Evolutionary conservation across 2,329 filamentous ascomycete genomes (phyloP).

Genomic region (Aspergillus uvarum): DNA sequence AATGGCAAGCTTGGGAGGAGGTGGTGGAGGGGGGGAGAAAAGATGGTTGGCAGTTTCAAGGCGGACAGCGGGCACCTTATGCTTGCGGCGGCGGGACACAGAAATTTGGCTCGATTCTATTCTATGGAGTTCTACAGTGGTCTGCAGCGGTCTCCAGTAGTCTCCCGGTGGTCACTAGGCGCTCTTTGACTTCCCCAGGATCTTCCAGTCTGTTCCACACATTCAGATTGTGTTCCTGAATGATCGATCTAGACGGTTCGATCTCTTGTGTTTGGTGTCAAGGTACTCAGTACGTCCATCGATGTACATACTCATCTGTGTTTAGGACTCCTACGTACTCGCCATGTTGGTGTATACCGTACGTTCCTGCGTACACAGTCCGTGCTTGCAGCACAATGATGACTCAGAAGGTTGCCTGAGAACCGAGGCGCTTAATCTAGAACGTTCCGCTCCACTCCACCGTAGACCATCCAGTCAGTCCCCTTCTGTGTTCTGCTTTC

Average conservation of each 20-base stretch:
- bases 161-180: slow-evolving; percentile 9
- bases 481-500: no score
- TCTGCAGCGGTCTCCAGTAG: slow-evolving; percentile 31
- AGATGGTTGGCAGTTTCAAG: slow-evolving; percentile 10
- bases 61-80: slow-evolving; percentile 28
- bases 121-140: slow-evolving; percentile 41
- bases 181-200: slow-evolving; percentile 10
- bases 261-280: background rate
- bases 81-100: slow-evolving; percentile 21
- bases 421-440: slow-evolving; percentile 30
- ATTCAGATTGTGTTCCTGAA: background rate
- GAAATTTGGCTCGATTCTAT: slow-evolving; percentile 32
- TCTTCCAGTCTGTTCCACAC: slow-evolving; percentile 18
- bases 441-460: slow-evolving; percentile 35
- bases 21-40: background rate
- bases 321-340: no score
- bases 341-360: no score
- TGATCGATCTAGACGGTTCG: slow-evolving; percentile 9
- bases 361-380: no score
- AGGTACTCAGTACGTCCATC: no score
- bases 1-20: background rate
- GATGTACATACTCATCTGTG: no score
- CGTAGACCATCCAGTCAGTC: no score
- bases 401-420: background rate
- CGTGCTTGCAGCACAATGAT: no score